Conservation (phyloP, 2,329 filamentous ascomycete genomes). For the Aspergillus sp. region DNA sequence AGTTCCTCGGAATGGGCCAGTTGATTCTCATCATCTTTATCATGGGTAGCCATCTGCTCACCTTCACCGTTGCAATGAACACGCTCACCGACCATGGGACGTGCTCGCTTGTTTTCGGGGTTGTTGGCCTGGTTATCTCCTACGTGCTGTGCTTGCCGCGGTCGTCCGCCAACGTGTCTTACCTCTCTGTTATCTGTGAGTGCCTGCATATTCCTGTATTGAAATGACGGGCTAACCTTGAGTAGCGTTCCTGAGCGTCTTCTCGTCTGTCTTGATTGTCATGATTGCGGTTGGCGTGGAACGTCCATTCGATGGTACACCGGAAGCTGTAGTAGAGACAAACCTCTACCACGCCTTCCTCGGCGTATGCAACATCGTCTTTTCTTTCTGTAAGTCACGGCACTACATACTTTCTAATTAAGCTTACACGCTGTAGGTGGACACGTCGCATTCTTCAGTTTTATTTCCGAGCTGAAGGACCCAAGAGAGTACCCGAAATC, state of each 20-base stretch:
- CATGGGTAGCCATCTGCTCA: slow-evolving; percentile 68
- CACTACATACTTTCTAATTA: slow-evolving; percentile 59
- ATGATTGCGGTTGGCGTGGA: slow-evolving; percentile 64
- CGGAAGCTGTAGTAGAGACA: slow-evolving; percentile 43
- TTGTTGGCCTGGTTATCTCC: slow-evolving; percentile 59
- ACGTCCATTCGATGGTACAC: slow-evolving; percentile 37
- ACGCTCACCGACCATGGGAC: slow-evolving; percentile 61
- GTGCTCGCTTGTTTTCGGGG: slow-evolving; percentile 64
- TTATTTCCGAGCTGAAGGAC: slow-evolving; percentile 64
- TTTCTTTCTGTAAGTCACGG: slow-evolving; percentile 61
- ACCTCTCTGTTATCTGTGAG: slow-evolving; percentile 57
- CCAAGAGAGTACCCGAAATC: slow-evolving; percentile 63
- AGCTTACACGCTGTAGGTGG: slow-evolving; percentile 39
- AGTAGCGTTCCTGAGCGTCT: slow-evolving; percentile 62
- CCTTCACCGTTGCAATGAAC: slow-evolving; percentile 68
- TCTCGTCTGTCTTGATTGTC: slow-evolving; percentile 63
- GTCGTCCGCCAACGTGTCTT: slow-evolving; percentile 62
- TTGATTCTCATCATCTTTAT: slow-evolving; percentile 66
- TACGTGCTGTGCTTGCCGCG: slow-evolving; percentile 61
- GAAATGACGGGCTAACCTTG: neutral
- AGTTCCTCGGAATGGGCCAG: slow-evolving; percentile 63
- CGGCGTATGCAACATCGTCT: slow-evolving; percentile 66
- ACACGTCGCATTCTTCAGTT: slow-evolving; percentile 67
- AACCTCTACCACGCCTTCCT: slow-evolving; percentile 58
- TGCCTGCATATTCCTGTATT: neutral